Percentiles rank a stretch among this genome's conserved stretches.
These are phyloP conservation scores for Rhodocollybia butyracea DNA, from an alignment of 768 basidiomycete genomes.

Conservation along the genomic window DNA sequence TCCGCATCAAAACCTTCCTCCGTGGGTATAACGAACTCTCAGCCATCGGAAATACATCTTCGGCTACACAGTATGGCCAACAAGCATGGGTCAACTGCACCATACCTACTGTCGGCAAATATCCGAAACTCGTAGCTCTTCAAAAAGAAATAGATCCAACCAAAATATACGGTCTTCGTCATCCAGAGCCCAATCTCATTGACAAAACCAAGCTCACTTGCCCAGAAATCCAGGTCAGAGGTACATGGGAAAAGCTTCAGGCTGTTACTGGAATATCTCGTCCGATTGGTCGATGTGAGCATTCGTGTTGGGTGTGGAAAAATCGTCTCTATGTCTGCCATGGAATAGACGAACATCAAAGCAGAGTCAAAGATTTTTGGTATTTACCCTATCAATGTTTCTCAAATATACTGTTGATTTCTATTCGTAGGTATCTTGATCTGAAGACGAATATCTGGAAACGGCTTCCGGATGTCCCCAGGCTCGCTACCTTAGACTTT, in stretches of 20 bases:
- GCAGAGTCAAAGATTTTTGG: background rate
- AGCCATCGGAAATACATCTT: background rate
- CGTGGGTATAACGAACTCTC: background rate
- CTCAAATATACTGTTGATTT: no score
- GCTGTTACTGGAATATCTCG: background rate
- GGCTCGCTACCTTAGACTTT: background rate
- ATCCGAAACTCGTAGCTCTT: background rate
- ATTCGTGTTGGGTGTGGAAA: background rate
- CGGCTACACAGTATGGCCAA: background rate
- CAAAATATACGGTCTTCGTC: background rate
- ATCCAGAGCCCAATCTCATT: slow-evolving; percentile 6
- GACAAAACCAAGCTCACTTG: slow-evolving; percentile 1
- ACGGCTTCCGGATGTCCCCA: background rate
- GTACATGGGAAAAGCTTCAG: slow-evolving; percentile 23
- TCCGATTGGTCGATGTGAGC: background rate
- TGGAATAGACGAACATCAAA: background rate
- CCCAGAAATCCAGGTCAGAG: slow-evolving; percentile 16
- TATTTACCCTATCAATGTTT: no score
- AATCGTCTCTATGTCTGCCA: background rate
- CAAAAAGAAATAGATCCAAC: background rate
- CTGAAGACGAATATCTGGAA: background rate
- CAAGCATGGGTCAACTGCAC: background rate
- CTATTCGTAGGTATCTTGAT: background rate
- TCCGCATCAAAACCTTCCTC: background rate
- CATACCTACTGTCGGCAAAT: no score